Base-by-base conservation (phyloP, 768 basidiomycete species). In the Pisolithus marmoratus region DNA sequence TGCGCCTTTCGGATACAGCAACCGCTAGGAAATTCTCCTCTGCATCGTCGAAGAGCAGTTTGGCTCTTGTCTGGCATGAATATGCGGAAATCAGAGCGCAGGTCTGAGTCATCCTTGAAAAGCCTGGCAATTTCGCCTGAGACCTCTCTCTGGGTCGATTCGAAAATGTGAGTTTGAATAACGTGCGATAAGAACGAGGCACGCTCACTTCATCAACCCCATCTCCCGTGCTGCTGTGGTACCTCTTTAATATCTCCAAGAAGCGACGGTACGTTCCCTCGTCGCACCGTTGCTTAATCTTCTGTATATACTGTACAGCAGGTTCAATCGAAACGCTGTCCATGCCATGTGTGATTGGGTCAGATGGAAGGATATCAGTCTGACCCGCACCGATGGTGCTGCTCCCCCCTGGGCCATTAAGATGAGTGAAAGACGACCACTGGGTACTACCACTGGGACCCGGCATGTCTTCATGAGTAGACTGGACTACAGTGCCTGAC, bases 291-390 rank as follows among this genome's bases (percentile, higher is more conserved):
- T 87, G 85, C 68, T 96, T 97, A 70, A 98, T 96, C 71, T 93
- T 93, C 70, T 94, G 93, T 29, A 99, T 93, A 59, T 95, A 98
- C 60, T 91, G 84, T 51, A 98, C 85, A 0, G 96, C 96, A 17
- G 83, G 85, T 58, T 84, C 81, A 38, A 87, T 80, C 22, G 81
- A 71, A 55, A 72, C 74, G 8, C 63, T 74, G 41, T 74, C 76
- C 56, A 70, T 17, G 11, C 66, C 60, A 49, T 66, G 70, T 29
- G 59, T 46, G 23, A 23, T 58, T 7, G 60, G 52, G 36, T 68
- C 66, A 7, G 66, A 53, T 4, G 54, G 49, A 38, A 58, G 37
- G 19, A 45, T 3, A 12, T 17, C 53, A 8, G 58, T 53, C 12
- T 55, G 52, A 17, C 56, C 56, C 0, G 49, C 22, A 8, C n/a